Evolutionary conservation across 768 basidiomycete species (phyloP).

Genomic region (Coprinellus aureogranulatus): DNA sequence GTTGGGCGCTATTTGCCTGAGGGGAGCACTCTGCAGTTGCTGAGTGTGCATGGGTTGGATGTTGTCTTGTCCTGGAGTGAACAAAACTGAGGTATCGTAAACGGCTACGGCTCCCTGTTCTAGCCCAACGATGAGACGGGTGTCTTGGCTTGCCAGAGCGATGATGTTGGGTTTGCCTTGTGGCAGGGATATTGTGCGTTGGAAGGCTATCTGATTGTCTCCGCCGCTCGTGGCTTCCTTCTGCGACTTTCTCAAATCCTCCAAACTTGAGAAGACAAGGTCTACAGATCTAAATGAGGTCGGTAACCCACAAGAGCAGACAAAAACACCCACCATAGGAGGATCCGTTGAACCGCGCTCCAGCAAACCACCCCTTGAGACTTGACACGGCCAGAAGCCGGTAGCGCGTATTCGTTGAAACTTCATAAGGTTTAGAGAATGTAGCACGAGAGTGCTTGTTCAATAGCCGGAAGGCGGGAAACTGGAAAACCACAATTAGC

Average conservation of each 20-base stretch:
- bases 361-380: slow-evolving; percentile 68
- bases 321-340: slow-evolving; percentile 34
- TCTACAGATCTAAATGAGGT: slow-evolving; percentile 46
- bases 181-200: slow-evolving; percentile 46
- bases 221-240: slow-evolving; percentile 39
- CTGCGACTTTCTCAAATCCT: slow-evolving; percentile 57
- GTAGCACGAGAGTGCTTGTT: slow-evolving; percentile 65
- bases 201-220: slow-evolving; percentile 44
- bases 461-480: slow-evolving; percentile 46
- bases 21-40: slow-evolving; percentile 40
- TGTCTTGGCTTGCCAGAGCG: slow-evolving; percentile 56
- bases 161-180: slow-evolving; percentile 51
- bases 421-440: slow-evolving; percentile 53
- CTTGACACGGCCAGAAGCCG: slow-evolving; percentile 60
- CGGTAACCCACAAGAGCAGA: background rate
- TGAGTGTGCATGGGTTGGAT: slow-evolving; percentile 51
- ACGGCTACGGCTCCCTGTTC: slow-evolving; percentile 58
- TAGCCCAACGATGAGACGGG: slow-evolving; percentile 58
- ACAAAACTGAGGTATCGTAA: slow-evolving; percentile 54
- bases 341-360: slow-evolving; percentile 39
- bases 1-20: slow-evolving; percentile 61
- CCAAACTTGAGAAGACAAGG: slow-evolving; percentile 60
- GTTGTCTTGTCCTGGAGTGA: slow-evolving; percentile 42
- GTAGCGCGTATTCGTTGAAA: slow-evolving; percentile 40
- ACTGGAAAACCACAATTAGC: slow-evolving; percentile 28